Percentiles rank a stretch among this genome's conserved stretches.
Conservation (phyloP, 768 basidiomycete species). For the Lentinula raphanica region DNA sequence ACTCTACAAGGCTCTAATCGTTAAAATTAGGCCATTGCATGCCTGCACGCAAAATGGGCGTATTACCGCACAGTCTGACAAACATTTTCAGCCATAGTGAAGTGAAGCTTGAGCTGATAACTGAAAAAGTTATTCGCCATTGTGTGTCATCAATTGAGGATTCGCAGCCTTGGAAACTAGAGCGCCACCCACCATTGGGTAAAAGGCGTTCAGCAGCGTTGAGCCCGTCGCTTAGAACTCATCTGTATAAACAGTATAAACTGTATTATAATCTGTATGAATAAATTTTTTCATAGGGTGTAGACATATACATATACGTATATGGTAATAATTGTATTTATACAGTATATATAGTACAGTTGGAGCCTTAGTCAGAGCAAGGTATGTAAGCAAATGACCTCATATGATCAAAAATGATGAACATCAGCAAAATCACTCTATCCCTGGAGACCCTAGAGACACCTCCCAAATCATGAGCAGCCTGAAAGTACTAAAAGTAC, state of each 20-base stretch:
- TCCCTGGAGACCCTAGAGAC: too few relatives aligned
- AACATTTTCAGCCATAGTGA: conserved; percentile 5
- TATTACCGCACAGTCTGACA: background rate
- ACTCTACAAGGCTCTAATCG: too few relatives aligned
- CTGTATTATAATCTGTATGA: conserved; percentile 12
- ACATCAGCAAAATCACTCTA: too few relatives aligned
- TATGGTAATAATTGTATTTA: too few relatives aligned
- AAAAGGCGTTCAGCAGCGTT: background rate
- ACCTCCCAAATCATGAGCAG: too few relatives aligned
- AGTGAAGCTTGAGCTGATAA: background rate
- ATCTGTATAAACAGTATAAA: conserved; percentile 1
- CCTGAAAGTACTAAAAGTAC: too few relatives aligned
- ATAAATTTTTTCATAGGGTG: background rate
- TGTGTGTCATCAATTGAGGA: background rate
- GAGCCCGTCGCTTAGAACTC: background rate
- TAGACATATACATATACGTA: conserved; percentile 15
- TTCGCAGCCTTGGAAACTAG: background rate
- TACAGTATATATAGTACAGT: background rate
- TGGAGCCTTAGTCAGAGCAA: background rate
- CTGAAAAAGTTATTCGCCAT: background rate
- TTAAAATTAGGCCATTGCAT: too few relatives aligned
- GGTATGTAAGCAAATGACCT: too few relatives aligned
- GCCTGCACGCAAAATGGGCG: too few relatives aligned
- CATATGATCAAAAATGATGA: too few relatives aligned
- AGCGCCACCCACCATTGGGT: background rate